A percentile compares a stretch with the other conserved stretches of the same genome.
Conservation (phyloP, 805 yeast genomes). For the Metschnikowia gelsemii region DNA sequence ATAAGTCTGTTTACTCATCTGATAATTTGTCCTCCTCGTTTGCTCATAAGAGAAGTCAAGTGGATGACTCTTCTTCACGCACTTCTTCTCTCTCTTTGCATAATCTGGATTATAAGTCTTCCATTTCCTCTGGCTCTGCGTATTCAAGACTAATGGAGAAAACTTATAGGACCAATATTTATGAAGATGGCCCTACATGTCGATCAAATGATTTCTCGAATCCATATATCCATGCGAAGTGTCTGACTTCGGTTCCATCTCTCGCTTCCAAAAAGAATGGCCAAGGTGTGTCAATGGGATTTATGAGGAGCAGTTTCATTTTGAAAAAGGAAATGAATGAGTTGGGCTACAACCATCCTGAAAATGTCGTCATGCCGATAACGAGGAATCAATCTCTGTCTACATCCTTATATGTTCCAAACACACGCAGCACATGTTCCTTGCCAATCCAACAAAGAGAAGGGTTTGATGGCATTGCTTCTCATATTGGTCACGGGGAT, state of each 20-base stretch:
- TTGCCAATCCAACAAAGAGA: constrained; percentile 4
- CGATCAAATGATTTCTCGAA: constrained; percentile 4
- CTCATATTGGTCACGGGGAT: constrained; percentile 29
- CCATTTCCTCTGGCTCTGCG: constrained; percentile 35
- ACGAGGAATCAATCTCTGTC: neutral
- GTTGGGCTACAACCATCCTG: constrained; percentile 33
- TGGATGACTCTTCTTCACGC: constrained; percentile 23
- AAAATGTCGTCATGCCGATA: constrained; percentile 26
- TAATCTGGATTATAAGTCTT: constrained; percentile 37
- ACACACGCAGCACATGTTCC: constrained; percentile 10
- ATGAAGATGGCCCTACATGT: constrained; percentile 17
- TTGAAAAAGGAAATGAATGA: constrained; percentile 41
- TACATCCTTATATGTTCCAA: neutral
- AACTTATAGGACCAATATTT: constrained; percentile 13
- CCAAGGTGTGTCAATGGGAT: constrained; percentile 40
- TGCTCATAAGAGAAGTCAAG: constrained; percentile 23
- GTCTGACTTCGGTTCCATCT: constrained; percentile 19
- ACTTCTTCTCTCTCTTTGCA: constrained; percentile 40
- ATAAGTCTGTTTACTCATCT: constrained; percentile 13
- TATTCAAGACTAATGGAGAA: constrained; percentile 10
- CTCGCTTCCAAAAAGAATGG: constrained; percentile 12
- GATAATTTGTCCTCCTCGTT: constrained; percentile 30
- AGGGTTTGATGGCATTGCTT: constrained; percentile 17
- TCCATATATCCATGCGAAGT: constrained; percentile 14
- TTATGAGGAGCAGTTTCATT: constrained; percentile 44